Evolutionary conservation across 2,329 filamentous ascomycete species (phyloP), one percentile per base, ranked within the genome.

Genomic region (Thelonectria olida): DNA sequence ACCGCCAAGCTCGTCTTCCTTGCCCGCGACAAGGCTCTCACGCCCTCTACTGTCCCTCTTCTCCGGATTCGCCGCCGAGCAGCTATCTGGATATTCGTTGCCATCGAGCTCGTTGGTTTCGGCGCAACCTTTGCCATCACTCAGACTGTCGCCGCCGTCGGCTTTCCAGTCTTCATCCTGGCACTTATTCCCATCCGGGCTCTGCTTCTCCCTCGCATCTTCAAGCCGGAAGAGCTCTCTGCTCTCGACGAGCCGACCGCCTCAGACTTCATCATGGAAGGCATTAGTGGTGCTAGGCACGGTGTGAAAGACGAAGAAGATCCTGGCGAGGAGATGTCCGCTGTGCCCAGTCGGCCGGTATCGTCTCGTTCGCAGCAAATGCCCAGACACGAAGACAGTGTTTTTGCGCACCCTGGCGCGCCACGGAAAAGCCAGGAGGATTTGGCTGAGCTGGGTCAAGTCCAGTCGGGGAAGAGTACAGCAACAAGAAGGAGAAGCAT

Each of bases 81-180:
- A 13, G 86, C 88, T n/a, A 80, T 93, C 63, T 93, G 90, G 90
- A 76, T 78, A 4, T 95, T 94, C 71, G 89, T 93, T 6, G 78
- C 77, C 7, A 76, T 93, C 31, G 88, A 93, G 76, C 77, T 94
- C 4, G 22, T 89, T 42, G 90, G 87, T 0, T 93, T 94, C 68
- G 91, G 83, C 3, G 91, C 89, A 20, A 95, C 92, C 0, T 93
- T 95, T 74, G 91, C 92, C 61, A 92, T 94, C 70, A 93, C 92
- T 0, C 89, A 95, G 78, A 94, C 92, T 0, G 90, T 94, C 50
- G 92, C 91, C 3, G 92, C 92, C 2, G 91, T 95, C 10, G 92
- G 92, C 0, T 95, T 94, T 67, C 92, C 92, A 8, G 83, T 93
- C 34, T 85, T 92, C 65, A 92, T 93, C 70, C 77, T 93, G 48